A percentile compares a stretch with the other conserved stretches of the same genome.
phyloP scores from a whole-genome alignment of 2,329 filamentous ascomycete genomes.

The Pseudogymnoascus sp. region DNA sequence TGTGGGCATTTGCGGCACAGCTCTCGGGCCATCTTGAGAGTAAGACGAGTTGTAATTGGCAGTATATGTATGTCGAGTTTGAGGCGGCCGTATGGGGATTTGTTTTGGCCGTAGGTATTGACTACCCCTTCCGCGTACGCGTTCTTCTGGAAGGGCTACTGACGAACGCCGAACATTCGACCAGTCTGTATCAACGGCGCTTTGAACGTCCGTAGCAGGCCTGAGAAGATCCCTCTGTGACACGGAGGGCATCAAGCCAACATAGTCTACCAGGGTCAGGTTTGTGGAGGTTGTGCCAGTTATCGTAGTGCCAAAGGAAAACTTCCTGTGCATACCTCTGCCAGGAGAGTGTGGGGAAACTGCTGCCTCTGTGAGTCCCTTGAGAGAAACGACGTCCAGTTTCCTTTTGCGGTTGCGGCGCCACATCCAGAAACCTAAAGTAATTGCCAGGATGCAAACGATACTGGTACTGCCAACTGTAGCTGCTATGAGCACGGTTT shows the following conservation, averaged over 20 bases:
- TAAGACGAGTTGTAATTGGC: not conserved
- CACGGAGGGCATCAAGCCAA: not conserved
- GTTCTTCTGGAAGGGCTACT: not conserved
- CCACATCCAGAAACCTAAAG: not conserved
- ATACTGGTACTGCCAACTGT: not conserved
- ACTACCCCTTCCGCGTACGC: not conserved
- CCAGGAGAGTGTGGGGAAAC: not conserved
- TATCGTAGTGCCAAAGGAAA: constrained; percentile 1
- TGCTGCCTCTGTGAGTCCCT: not conserved
- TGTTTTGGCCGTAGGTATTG: not conserved
- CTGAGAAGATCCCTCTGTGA: not conserved
- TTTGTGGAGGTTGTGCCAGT: not conserved
- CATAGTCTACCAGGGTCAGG: not conserved
- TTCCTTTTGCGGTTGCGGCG: not conserved
- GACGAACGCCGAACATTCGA: not conserved
- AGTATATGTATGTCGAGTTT: not conserved
- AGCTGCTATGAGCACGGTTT: not conserved
- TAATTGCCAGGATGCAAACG: not conserved
- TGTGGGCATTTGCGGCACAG: not conserved
- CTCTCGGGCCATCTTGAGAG: not conserved
- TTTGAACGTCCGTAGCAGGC: not conserved
- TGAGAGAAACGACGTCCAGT: not conserved
- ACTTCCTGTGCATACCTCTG: not conserved
- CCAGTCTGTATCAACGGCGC: not conserved
- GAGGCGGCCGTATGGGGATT: not conserved